Conservation (phyloP, 495 filamentous ascomycete species). For the Penicillium silybi region DNA sequence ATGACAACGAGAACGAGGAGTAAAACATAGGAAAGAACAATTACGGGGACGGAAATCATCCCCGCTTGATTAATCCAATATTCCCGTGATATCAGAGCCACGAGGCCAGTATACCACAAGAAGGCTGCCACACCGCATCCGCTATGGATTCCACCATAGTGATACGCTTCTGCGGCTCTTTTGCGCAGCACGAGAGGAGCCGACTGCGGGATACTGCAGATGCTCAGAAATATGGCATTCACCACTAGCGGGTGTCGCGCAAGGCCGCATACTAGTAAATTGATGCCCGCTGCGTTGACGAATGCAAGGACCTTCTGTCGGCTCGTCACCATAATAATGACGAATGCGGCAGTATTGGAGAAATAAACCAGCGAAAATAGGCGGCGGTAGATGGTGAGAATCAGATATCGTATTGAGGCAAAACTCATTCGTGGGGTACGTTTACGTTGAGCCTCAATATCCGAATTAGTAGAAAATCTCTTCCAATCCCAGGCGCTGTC, state of each 20-base stretch:
- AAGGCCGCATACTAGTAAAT: slow-evolving; percentile 38
- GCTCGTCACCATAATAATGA: slow-evolving; percentile 24
- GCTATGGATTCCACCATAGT: slow-evolving; percentile 63
- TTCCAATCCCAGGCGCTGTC: slow-evolving; percentile 5
- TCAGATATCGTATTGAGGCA: slow-evolving; percentile 19
- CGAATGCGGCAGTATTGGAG: slow-evolving; percentile 37
- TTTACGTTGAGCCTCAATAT: not conserved
- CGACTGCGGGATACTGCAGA: slow-evolving; percentile 44
- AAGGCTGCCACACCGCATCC: slow-evolving; percentile 57
- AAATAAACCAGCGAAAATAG: slow-evolving; percentile 36
- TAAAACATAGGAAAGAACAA: slow-evolving; percentile 1
- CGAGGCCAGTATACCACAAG: slow-evolving; percentile 55
- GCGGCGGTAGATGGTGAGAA: slow-evolving; percentile 28
- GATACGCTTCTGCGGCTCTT: slow-evolving; percentile 59
- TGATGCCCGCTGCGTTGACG: slow-evolving; percentile 11
- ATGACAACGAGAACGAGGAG: not conserved
- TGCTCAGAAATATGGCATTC: slow-evolving; percentile 56
- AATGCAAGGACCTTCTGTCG: not conserved
- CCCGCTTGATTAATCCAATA: slow-evolving; percentile 6
- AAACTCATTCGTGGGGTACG: not conserved
- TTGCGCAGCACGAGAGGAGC: slow-evolving; percentile 55
- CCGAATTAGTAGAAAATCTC: not conserved
- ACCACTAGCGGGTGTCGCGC: slow-evolving; percentile 64
- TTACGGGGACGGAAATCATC: not conserved
- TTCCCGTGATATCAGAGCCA: slow-evolving; percentile 39